Base-by-base conservation (phyloP, 1,284 basidiomycete species). In the Marasmius fiardii region DNA sequence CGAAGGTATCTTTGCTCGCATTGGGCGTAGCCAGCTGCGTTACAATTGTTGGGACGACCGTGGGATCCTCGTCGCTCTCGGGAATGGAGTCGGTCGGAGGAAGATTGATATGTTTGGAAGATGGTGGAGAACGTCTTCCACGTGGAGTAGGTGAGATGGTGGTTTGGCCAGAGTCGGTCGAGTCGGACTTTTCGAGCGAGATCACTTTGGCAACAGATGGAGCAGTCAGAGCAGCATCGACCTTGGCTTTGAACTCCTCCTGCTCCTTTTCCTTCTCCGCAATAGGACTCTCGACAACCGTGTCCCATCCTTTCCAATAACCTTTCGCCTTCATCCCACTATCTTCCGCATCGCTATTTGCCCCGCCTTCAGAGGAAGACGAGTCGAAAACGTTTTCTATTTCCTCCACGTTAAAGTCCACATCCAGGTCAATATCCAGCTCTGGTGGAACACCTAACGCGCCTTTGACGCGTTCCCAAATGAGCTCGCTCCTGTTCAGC, bases 381-480 rank as follows among this genome's bases (percentile, higher is more conserved):
- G 65, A 57, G 47, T 68, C 65, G 53, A 62, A 61, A 43, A 60
- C 59, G 55, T 59, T 61, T n/a, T 59, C 53, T 47, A 58, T 57
- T 44, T 60, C 58, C 21, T 58, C 51, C 53, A 54, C 67, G 28
- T 80, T 76, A 33, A 74, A 75, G 48, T 82, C 81, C 24, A 79
- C 64, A 60, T 91, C 88, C 8, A 92, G 74, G 62, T 91, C 81
- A 28, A 78, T 64, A 60, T 91, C 89, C 8, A 92, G 74, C 63
- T 92, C 89, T 0, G 85, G 84, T 2, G 89, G 90, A 0, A 90
- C 82, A 10, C 90, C 90, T 1, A 92, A 71, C 0, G 87, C 88
- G 33, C 84, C 87, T 66, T 91, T 91, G 64, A 92, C 73, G 52
- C 89, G 80, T 67, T 92, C 90, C 89, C 89, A 92, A 57, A 92